Evolutionary conservation across 1,139 yeast species (phyloP).

Genomic region (Yamadazyma epiphylla): DNA sequence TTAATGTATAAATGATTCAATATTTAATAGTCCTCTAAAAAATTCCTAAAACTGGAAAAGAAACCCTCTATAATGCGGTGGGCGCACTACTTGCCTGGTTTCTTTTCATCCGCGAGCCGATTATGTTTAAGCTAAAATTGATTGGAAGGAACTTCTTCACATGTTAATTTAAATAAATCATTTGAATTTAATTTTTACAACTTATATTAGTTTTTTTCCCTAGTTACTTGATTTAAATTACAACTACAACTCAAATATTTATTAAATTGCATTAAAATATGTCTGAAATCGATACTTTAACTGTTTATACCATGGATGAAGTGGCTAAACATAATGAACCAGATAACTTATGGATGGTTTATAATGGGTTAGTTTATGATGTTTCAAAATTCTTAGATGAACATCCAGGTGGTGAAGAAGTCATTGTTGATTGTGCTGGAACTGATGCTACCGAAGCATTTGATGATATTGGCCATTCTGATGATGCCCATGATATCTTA

Average conservation of each 20-base stretch:
- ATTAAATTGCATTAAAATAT: too few species aligned
- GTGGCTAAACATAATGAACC: slow-evolving; percentile 71
- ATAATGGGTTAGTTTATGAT: slow-evolving; percentile 89
- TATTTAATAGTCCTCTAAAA: too few species aligned
- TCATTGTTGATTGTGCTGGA: slow-evolving; percentile 86
- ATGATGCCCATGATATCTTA: slow-evolving; percentile 83
- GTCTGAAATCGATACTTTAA: slow-evolving; percentile 11
- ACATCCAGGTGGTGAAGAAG: slow-evolving; percentile 98
- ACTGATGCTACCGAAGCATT: slow-evolving; percentile 91
- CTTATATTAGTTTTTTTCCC: too few species aligned
- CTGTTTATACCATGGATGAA: slow-evolving; percentile 50
- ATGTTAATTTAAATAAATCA: slow-evolving; percentile 3
- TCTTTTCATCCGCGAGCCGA: too few species aligned
- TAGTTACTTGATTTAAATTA: too few species aligned
- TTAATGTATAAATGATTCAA: too few species aligned
- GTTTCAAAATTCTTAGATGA: slow-evolving; percentile 82
- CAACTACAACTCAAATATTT: too few species aligned
- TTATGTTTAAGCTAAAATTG: slow-evolving; percentile 5
- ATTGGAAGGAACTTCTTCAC: slow-evolving; percentile 8
- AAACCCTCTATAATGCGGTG: too few species aligned
- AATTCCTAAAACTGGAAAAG: too few species aligned
- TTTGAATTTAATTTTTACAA: too few species aligned
- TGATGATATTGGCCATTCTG: slow-evolving; percentile 96
- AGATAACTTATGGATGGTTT: slow-evolving; percentile 86
- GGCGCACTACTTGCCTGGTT: slow-evolving; percentile 2